phyloP scores from a whole-genome alignment of 495 filamentous ascomycete genomes.

The Astrocystis sublimbata region DNA sequence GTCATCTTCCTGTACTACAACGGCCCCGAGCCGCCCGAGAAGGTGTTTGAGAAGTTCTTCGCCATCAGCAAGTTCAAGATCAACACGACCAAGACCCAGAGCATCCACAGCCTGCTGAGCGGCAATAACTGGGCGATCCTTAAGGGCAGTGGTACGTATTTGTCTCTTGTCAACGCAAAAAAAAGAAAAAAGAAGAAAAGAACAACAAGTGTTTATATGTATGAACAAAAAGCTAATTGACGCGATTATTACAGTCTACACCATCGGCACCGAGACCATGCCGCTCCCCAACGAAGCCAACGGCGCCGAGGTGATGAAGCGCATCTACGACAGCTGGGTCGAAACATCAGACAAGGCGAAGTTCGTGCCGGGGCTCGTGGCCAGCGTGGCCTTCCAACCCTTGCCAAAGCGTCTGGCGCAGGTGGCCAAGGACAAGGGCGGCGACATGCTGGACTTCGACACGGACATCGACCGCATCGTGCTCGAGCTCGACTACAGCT shows the following conservation, averaged over 20 bases:
- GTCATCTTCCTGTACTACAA: conserved; percentile 67
- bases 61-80: conserved; percentile 45
- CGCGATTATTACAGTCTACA: conserved; percentile 29
- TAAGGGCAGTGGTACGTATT: conserved; percentile 42
- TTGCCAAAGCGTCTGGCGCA: conserved; percentile 52
- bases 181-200: no score
- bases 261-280: conserved; percentile 59
- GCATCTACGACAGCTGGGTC: conserved; percentile 55
- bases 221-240: no score
- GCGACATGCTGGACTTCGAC: conserved; percentile 56
- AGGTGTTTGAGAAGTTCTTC: conserved; percentile 58
- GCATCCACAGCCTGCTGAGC: conserved; percentile 52
- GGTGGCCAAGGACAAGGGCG: conserved; percentile 49
- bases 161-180: no score
- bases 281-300: conserved; percentile 46
- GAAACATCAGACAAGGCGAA: conserved; percentile 43
- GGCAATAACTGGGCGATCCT: conserved; percentile 42
- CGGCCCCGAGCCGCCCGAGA: conserved; percentile 54
- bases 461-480: conserved; percentile 55
- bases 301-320: conserved; percentile 44
- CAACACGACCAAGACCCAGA: conserved; percentile 53
- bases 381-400: conserved; percentile 58
- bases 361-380: conserved; percentile 49
- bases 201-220: background rate
- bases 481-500: conserved; percentile 59